A percentile compares a stretch with the other conserved stretches of the same genome.
phyloP scores from a whole-genome alignment of 306 rosid genomes.

The Glycine latifolia region DNA sequence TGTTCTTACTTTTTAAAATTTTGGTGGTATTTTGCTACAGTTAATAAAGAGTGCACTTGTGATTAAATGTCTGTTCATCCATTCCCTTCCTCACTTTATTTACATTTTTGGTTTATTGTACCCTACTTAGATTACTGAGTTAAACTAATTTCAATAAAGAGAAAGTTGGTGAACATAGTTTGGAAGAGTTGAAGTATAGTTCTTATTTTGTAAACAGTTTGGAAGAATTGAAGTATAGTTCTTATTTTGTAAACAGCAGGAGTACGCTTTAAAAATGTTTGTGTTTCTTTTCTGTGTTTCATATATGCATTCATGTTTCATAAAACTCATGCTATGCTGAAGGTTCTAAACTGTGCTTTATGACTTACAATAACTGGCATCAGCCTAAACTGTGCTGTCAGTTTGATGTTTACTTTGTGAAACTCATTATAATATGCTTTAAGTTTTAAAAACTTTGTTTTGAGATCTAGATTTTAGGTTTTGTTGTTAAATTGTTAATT shows the following conservation, averaged over 20 bases:
- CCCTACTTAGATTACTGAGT: slow-evolving; percentile 3
- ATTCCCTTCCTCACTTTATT: slow-evolving; percentile 3
- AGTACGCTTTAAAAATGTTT: not conserved
- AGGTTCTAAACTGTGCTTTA: slow-evolving; percentile 15
- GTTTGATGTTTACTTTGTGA: slow-evolving; percentile 11
- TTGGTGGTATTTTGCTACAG: slow-evolving; percentile 8
- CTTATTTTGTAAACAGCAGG: slow-evolving; percentile 23
- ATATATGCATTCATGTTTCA: slow-evolving; percentile 9
- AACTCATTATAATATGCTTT: slow-evolving; percentile 9
- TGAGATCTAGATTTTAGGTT: slow-evolving; percentile 27
- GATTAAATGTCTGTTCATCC: not conserved
- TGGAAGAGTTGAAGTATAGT: not conserved
- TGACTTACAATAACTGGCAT: not conserved
- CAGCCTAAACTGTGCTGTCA: not conserved
- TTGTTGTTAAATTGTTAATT: not conserved
- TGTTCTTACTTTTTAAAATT: not conserved
- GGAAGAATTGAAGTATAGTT: slow-evolving; percentile 30
- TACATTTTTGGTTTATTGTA: slow-evolving; percentile 15
- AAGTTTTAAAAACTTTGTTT: slow-evolving; percentile 17
- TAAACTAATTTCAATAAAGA: slow-evolving; percentile 13
- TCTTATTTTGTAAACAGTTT: no score
- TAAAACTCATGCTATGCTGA: not conserved
- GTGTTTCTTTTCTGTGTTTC: slow-evolving; percentile 20
- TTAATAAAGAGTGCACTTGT: not conserved
- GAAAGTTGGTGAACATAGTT: not conserved